Evolutionary conservation across 345 rosid genomes (phyloP).

Genomic region (Punica granatum): DNA sequence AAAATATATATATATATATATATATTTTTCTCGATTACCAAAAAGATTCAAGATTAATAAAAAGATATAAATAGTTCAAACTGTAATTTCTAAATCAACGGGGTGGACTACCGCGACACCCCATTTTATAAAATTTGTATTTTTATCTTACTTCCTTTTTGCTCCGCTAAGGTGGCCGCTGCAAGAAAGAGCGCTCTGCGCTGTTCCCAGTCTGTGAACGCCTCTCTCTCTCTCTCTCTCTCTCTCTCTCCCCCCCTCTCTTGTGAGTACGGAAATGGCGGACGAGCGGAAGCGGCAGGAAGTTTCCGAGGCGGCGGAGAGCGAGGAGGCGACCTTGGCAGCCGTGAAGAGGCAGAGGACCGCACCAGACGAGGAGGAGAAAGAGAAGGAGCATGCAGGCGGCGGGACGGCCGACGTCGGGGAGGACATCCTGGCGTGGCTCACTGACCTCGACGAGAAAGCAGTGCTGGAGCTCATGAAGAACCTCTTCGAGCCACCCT

Average conservation of each 20-base stretch:
- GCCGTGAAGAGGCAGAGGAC: constrained; percentile 13
- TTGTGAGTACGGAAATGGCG: constrained; percentile 18
- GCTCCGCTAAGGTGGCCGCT: neutral
- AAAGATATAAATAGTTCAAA: too few relatives aligned
- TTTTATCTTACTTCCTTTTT: too few relatives aligned
- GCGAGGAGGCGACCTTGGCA: neutral
- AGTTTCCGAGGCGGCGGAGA: neutral
- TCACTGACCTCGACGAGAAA: constrained; percentile 31
- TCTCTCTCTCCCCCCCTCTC: neutral
- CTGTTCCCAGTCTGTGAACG: neutral
- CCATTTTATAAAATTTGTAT: too few relatives aligned
- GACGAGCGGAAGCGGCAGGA: constrained; percentile 18
- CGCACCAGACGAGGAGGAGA: neutral
- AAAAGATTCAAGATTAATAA: too few relatives aligned
- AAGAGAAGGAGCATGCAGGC: constrained; percentile 10
- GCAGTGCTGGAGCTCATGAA: constrained; percentile 36
- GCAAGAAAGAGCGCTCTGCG: neutral
- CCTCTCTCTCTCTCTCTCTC: neutral
- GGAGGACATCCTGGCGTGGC: constrained; percentile 21
- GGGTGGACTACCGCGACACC: too few relatives aligned
- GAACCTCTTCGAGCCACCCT: constrained; percentile 37
- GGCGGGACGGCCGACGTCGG: constrained; percentile 12
- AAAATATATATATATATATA: too few relatives aligned
- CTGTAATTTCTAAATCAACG: too few relatives aligned
- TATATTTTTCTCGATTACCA: too few relatives aligned